Conservation (phyloP, 306 rosid species). For the Casuarina equisetifolia region DNA sequence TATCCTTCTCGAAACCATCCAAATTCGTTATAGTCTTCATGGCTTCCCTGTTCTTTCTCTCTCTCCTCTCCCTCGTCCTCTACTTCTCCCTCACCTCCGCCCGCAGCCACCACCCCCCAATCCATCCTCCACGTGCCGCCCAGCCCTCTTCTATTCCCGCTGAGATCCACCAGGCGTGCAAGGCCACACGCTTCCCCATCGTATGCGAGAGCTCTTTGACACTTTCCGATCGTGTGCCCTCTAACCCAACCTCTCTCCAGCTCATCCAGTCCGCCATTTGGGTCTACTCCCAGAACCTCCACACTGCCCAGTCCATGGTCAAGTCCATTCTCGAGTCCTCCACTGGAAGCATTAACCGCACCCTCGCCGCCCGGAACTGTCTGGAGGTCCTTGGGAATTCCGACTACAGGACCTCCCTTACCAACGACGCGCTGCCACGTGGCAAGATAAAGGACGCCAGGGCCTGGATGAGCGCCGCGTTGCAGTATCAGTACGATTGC, state of each 20-base stretch:
- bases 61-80: conserved; percentile 43
- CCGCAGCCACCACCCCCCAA: conserved; percentile 19
- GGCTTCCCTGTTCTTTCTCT: conserved; percentile 49
- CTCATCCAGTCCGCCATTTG: conserved; percentile 49
- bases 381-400: conserved; percentile 45
- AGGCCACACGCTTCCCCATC: conserved; percentile 72
- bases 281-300: conserved; percentile 45
- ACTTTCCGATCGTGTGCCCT: conserved; percentile 26
- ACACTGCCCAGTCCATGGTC: conserved; percentile 56
- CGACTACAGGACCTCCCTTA: conserved; percentile 52
- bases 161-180: conserved; percentile 53
- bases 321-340: conserved; percentile 46
- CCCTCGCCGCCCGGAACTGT: conserved; percentile 65
- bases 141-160: background rate
- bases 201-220: conserved; percentile 50
- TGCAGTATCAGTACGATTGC: conserved; percentile 77
- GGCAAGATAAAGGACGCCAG: conserved; percentile 57
- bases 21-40: conserved; percentile 49
- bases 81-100: conserved; percentile 51
- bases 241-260: conserved; percentile 39
- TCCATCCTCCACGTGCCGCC: background rate
- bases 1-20: conserved; percentile 26
- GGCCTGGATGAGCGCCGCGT: conserved; percentile 72
- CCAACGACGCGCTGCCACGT: conserved; percentile 39
- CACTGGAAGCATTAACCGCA: conserved; percentile 47